Evolutionary conservation across 305 asterid genomes (phyloP).

Genomic region (Fraxinus baroniana): DNA sequence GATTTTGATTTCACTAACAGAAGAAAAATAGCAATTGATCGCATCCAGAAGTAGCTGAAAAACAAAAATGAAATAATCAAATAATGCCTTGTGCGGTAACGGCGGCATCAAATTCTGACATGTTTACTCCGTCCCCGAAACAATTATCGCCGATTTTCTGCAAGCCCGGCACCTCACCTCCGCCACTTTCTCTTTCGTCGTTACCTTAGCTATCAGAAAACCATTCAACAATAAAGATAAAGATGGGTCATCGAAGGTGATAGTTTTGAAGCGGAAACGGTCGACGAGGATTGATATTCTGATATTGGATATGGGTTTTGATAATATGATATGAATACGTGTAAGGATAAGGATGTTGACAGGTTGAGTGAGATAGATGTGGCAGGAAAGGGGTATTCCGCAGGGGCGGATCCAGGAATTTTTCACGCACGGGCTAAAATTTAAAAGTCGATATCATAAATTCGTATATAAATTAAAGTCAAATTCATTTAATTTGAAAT

Average conservation of each 20-base stretch:
- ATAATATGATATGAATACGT: constrained; percentile 12
- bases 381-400: constrained; percentile 70
- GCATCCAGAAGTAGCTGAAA: too few species aligned
- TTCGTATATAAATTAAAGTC: too few species aligned
- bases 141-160: constrained; percentile 40
- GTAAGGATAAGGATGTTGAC: constrained; percentile 26
- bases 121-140: constrained; percentile 54
- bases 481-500: too few species aligned
- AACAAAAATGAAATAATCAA: neutral
- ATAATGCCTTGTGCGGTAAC: constrained; percentile 37
- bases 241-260: constrained; percentile 35
- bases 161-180: constrained; percentile 48
- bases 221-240: neutral
- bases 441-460: too few species aligned
- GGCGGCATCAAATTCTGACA: constrained; percentile 72
- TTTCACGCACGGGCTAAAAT: too few species aligned
- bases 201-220: neutral
- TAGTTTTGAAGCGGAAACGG: constrained; percentile 64
- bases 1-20: too few species aligned
- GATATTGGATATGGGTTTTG: constrained; percentile 20
- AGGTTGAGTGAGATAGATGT: constrained; percentile 41
- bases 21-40: too few species aligned
- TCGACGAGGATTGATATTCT: constrained; percentile 71
- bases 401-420: too few species aligned
- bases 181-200: constrained; percentile 34